These are phyloP conservation scores for Colletotrichum musae DNA, from an alignment of 2,329 filamentous ascomycete genomes.

Conservation along the genomic window DNA sequence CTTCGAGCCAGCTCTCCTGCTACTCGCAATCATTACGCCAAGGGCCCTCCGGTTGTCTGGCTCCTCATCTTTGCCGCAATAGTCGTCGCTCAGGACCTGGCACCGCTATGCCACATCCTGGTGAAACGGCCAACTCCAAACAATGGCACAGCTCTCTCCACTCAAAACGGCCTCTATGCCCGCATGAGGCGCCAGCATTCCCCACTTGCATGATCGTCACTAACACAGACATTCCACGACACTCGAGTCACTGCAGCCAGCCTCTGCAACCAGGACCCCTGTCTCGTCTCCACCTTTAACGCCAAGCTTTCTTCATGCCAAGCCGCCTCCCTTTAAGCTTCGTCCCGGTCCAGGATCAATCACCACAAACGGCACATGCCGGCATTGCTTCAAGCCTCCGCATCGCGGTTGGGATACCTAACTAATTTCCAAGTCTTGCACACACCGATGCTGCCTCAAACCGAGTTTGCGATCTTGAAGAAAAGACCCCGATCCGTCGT, in stretches of 20 bases:
- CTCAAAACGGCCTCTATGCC: constrained; percentile 34
- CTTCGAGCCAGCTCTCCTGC: constrained; percentile 17
- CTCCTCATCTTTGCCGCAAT: constrained; percentile 21
- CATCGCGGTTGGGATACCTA: neutral
- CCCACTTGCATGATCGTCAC: constrained; percentile 40
- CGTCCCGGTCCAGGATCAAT: constrained; percentile 11
- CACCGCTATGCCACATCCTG: constrained; percentile 28
- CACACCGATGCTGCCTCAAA: constrained; percentile 14
- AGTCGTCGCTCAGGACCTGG: constrained; percentile 13
- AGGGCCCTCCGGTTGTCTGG: constrained; percentile 10
- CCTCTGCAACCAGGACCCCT: constrained; percentile 10
- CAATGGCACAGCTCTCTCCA: constrained; percentile 33
- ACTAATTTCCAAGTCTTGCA: neutral
- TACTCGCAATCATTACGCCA: constrained; percentile 15
- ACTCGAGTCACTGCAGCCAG: constrained; percentile 14
- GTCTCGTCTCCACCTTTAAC: constrained; percentile 9
- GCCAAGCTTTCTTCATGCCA: constrained; percentile 36
- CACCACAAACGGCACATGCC: constrained; percentile 14
- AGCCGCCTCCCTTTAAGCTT: constrained; percentile 20
- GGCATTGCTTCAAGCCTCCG: neutral
- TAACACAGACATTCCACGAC: constrained; percentile 29
- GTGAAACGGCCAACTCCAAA: constrained; percentile 35
- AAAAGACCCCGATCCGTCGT: neutral
- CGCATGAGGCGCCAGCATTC: constrained; percentile 33
- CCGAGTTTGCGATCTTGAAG: constrained; percentile 24